Percentiles rank a stretch among this genome's conserved stretches.
Conservation (phyloP, 1,284 basidiomycete genomes). For the Tilletia caries region DNA sequence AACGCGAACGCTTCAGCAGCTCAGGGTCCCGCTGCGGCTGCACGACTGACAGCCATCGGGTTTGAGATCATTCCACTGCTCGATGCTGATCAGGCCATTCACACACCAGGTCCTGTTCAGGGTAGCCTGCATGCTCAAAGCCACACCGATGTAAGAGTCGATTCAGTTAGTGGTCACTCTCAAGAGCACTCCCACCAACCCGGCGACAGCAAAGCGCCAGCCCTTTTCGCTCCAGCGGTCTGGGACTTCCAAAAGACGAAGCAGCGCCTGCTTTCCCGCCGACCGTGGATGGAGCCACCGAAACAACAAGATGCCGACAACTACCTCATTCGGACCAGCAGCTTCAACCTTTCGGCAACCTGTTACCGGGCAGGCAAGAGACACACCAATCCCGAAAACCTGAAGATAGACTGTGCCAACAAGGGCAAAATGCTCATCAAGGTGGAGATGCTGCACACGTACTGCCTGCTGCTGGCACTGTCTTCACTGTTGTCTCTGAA, state of each 20-base stretch:
- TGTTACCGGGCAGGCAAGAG: slow-evolving; percentile 25
- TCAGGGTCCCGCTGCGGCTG: slow-evolving; percentile 28
- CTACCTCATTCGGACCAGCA: slow-evolving; percentile 53
- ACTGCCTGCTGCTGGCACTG: slow-evolving; percentile 68
- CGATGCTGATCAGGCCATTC: slow-evolving; percentile 44
- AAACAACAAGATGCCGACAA: slow-evolving; percentile 46
- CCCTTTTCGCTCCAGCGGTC: slow-evolving; percentile 36
- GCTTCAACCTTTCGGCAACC: slow-evolving; percentile 37
- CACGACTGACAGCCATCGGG: slow-evolving; percentile 36
- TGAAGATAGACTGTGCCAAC: slow-evolving; percentile 25
- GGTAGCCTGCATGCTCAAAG: not conserved
- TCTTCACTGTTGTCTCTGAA: slow-evolving; percentile 60
- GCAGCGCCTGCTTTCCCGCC: not conserved
- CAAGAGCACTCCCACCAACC: slow-evolving; percentile 22
- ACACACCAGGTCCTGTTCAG: slow-evolving; percentile 20
- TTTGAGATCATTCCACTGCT: slow-evolving; percentile 51
- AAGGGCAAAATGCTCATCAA: slow-evolving; percentile 58
- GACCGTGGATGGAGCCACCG: slow-evolving; percentile 18
- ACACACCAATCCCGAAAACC: slow-evolving; percentile 40
- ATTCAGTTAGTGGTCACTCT: not conserved
- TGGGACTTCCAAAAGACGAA: slow-evolving; percentile 37
- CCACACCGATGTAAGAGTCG: slow-evolving; percentile 8
- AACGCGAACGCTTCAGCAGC: slow-evolving; percentile 29
- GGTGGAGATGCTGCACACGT: slow-evolving; percentile 69
- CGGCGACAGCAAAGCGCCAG: slow-evolving; percentile 17